Evolutionary conservation across 2,329 filamentous ascomycete species (phyloP).

Genomic region (Metarhizium robertsii): DNA sequence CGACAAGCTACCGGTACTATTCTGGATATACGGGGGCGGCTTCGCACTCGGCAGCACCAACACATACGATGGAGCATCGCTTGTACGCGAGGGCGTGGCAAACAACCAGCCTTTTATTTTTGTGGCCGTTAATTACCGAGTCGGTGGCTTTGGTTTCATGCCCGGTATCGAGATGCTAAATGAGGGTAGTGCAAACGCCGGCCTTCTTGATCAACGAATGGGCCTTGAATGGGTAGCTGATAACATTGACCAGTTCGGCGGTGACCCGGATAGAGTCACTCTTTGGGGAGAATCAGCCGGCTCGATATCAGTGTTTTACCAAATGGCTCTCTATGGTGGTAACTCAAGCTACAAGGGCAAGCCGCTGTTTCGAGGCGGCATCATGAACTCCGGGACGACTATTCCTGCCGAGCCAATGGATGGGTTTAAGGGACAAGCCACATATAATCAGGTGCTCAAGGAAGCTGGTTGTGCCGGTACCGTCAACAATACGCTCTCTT

Average conservation of each 20-base stretch:
- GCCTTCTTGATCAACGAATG: slow-evolving; percentile 58
- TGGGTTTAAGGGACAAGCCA: slow-evolving; percentile 51
- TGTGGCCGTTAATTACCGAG: slow-evolving; percentile 70
- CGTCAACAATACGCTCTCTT: slow-evolving; percentile 26
- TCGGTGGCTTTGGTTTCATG: slow-evolving; percentile 67
- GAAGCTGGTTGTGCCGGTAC: slow-evolving; percentile 52
- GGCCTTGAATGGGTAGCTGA: slow-evolving; percentile 69
- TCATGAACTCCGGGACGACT: slow-evolving; percentile 66
- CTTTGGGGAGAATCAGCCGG: slow-evolving; percentile 70
- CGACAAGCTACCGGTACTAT: slow-evolving; percentile 55
- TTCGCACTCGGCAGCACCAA: slow-evolving; percentile 44
- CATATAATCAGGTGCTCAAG: slow-evolving; percentile 53
- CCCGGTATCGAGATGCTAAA: slow-evolving; percentile 56
- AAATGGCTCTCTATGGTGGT: slow-evolving; percentile 39
- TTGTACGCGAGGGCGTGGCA: slow-evolving; percentile 36
- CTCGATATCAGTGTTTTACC: slow-evolving; percentile 64
- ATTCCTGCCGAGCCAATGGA: slow-evolving; percentile 56
- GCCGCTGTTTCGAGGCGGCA: slow-evolving; percentile 63
- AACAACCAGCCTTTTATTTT: slow-evolving; percentile 44
- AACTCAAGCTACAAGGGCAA: slow-evolving; percentile 23
- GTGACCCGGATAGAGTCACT: slow-evolving; percentile 66
- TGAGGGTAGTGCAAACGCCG: slow-evolving; percentile 59
- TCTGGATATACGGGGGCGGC: slow-evolving; percentile 64
- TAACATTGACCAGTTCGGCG: slow-evolving; percentile 69
- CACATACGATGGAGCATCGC: slow-evolving; percentile 44